Conservation (phyloP, 2,329 filamentous ascomycete genomes). For the Mariannaea sp. region DNA sequence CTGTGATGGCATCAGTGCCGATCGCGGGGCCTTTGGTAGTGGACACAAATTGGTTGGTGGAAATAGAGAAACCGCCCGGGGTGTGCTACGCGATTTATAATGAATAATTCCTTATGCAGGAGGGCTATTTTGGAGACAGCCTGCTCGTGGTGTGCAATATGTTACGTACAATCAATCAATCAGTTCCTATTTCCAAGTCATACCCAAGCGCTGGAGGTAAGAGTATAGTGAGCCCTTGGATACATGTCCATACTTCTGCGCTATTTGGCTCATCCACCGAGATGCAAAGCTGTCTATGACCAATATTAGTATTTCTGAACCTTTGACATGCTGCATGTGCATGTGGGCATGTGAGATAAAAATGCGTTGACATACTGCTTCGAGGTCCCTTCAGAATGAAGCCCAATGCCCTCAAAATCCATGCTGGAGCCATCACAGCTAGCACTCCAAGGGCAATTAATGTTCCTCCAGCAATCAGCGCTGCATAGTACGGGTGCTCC, state of each 20-base stretch:
- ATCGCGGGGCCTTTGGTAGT: background rate
- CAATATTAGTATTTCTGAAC: background rate
- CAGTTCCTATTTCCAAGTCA: conserved; percentile 22
- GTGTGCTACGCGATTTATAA: too few species aligned
- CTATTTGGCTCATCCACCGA: conserved; percentile 32
- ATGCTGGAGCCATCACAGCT: conserved; percentile 23
- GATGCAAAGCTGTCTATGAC: conserved; percentile 29
- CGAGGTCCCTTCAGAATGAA: conserved; percentile 25
- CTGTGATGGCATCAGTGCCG: background rate
- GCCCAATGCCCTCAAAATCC: conserved; percentile 31
- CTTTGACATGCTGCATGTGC: too few species aligned
- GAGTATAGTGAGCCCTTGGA: conserved; percentile 28
- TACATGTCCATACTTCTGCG: conserved; percentile 16
- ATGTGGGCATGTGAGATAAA: background rate
- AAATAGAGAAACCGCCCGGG: too few species aligned
- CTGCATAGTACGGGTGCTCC: conserved; percentile 26
- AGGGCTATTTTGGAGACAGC: too few species aligned
- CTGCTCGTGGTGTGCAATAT: background rate
- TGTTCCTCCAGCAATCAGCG: conserved; percentile 24
- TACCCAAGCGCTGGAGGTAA: conserved; percentile 30
- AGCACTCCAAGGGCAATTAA: conserved; percentile 29
- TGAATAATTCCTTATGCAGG: too few species aligned
- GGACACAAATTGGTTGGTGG: too few species aligned
- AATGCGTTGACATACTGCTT: conserved; percentile 18
- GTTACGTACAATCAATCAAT: too few species aligned